Evolutionary conservation across 2,329 filamentous ascomycete genomes (phyloP).

Genomic region (Fusarium globosum): DNA sequence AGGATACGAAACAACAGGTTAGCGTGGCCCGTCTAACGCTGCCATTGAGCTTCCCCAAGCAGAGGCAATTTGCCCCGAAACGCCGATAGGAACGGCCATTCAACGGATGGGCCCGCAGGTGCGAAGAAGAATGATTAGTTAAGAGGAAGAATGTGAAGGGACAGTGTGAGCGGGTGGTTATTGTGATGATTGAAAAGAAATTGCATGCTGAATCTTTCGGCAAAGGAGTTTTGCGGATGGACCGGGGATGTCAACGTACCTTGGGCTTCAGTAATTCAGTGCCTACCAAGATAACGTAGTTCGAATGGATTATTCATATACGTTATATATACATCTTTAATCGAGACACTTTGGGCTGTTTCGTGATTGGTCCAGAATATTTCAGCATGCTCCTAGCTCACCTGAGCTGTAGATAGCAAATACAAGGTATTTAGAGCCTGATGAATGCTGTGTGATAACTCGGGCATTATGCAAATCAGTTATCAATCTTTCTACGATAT

Average conservation of each 20-base stretch:
- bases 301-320: not conserved
- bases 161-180: not conserved
- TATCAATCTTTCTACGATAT: not conserved
- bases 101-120: not conserved
- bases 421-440: not conserved
- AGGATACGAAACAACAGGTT: constrained; percentile 66
- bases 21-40: constrained; percentile 77
- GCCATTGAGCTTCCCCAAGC: constrained; percentile 85
- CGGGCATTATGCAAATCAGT: not conserved
- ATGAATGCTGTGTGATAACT: not conserved
- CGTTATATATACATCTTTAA: not conserved
- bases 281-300: not conserved
- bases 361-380: not conserved
- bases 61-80: constrained; percentile 49
- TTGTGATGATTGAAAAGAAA: constrained; percentile 28
- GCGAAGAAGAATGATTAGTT: not conserved
- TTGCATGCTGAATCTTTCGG: constrained; percentile 37
- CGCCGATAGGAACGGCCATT: constrained; percentile 29
- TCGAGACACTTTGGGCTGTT: not conserved
- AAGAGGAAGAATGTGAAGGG: not conserved
- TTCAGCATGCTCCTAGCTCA: not conserved
- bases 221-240: constrained; percentile 31
- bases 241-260: not conserved
- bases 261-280: not conserved
- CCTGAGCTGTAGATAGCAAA: not conserved